Conservation (phyloP, 768 basidiomycete species). For the Boletus pseudo-olivaceus region DNA sequence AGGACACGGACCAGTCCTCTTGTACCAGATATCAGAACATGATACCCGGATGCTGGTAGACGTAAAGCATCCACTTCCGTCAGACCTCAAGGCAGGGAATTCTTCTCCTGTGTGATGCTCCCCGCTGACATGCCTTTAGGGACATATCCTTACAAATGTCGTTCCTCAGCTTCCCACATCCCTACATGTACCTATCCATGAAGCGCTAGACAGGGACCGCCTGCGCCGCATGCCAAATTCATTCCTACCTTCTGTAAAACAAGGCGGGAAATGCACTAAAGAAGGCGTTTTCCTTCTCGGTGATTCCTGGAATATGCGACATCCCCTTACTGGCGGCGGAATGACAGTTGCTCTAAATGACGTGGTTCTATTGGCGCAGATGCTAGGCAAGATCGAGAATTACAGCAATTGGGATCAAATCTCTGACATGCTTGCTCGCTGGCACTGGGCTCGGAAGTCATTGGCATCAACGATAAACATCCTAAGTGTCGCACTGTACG, state of each 20-base stretch:
- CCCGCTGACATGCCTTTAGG: conserved; percentile 33
- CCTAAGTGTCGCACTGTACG: conserved; percentile 88
- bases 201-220: conserved; percentile 74
- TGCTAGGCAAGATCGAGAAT: conserved; percentile 48
- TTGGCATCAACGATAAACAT: conserved; percentile 88
- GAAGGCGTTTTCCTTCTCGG: conserved; percentile 83
- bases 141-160: conserved; percentile 67
- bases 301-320: conserved; percentile 99
- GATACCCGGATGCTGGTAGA: conserved; percentile 95
- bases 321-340: conserved; percentile 95
- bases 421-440: conserved; percentile 52
- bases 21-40: conserved; percentile 87
- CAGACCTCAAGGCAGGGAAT: conserved; percentile 64
- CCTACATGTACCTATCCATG: conserved; percentile 61
- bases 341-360: conserved; percentile 97
- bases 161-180: conserved; percentile 77
- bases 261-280: conserved; percentile 47
- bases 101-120: background rate
- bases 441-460: conserved; percentile 87
- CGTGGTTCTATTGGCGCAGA: conserved; percentile 64
- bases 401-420: conserved; percentile 51
- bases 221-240: conserved; percentile 94
- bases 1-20: conserved; percentile 80
- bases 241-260: conserved; percentile 78
- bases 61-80: conserved; percentile 77